Base-by-base conservation (phyloP, 306 rosid genomes). In the Inga laurina region DNA sequence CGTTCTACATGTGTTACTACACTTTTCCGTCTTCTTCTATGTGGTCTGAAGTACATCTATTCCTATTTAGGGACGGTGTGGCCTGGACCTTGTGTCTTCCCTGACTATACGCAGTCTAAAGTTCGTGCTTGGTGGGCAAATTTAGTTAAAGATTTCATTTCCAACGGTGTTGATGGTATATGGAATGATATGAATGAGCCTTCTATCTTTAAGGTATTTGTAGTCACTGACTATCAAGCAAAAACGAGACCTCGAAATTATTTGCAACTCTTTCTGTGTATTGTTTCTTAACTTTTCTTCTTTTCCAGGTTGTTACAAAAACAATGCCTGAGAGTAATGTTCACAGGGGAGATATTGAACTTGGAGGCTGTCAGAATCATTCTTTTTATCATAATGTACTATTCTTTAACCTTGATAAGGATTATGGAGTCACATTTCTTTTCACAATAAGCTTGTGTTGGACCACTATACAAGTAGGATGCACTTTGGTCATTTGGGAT, bases 131-230 rank as follows among this genome's bases (percentile, higher is more conserved):
- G 98, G 98, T 95, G 98, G 98, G 91, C 95, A 46, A 88, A 79
- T 82, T 86, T 95, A 85, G 98, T 95, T 45, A 93, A 91, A 88
- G 97, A 92, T 83, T 95, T 93, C 78, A 72, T 78, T 86, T 80
- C 88, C 77, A 90, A 89, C 69, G 98, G 97, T 82, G 97, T 92
- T 84, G 97, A 95, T 79, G 98, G 98, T 79, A 95, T 95, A 86
- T 95, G 98, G 98, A 95, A 95, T 84, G 98, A 95, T 87, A 95
- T 95, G 98, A 95, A 95, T 74, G 98, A 95, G 88, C 98, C 98
- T 7, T 85, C 98, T 52, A 57, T 95, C 69, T 92, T 95, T 73
- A 95, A 92, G 98, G 98, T 93, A 85, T 77, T 82, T 84, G 11
- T 49, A 62, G 57, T 22, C 51, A 49, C 39, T 37, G 12, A 54